Evolutionary conservation across 2,329 filamentous ascomycete genomes (phyloP).

Genomic region (Macroventuria anomochaeta): DNA sequence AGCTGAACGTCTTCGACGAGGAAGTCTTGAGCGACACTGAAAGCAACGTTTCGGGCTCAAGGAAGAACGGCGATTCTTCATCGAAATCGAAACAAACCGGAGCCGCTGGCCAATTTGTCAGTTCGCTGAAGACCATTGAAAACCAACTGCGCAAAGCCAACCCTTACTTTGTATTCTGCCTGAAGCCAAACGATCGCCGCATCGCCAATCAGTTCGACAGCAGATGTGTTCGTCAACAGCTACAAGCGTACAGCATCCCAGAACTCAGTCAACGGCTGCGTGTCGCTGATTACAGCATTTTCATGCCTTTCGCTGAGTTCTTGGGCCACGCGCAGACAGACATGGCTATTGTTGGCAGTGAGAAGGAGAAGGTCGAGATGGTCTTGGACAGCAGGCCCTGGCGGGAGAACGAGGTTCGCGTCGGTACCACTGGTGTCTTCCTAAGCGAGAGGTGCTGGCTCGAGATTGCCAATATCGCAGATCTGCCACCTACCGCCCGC

Average conservation of each 20-base stretch:
- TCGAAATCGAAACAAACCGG: constrained; percentile 75
- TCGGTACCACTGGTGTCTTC: constrained; percentile 93
- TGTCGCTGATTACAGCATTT: constrained; percentile 93
- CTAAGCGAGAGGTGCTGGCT: constrained; percentile 96
- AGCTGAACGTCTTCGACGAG: constrained; percentile 51
- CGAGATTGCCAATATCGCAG: constrained; percentile 77
- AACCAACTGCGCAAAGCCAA: constrained; percentile 88
- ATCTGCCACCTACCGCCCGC: constrained; percentile 58
- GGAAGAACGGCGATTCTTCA: constrained; percentile 36
- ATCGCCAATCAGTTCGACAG: constrained; percentile 99
- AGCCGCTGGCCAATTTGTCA: constrained; percentile 89
- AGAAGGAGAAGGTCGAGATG: constrained; percentile 87
- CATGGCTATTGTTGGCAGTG: constrained; percentile 84
- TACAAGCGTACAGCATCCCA: constrained; percentile 94
- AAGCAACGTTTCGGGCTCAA: constrained; percentile 52
- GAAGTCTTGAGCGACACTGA: constrained; percentile 56
- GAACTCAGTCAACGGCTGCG: constrained; percentile 94
- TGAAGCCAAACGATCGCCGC: constrained; percentile 95
- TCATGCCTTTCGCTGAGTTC: constrained; percentile 95
- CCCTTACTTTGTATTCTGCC: constrained; percentile 93
- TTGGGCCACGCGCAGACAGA: constrained; percentile 86
- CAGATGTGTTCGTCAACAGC: constrained; percentile 93
- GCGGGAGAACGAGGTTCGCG: constrained; percentile 87
- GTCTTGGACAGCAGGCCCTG: constrained; percentile 92
- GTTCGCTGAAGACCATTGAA: constrained; percentile 87